Percentiles rank a stretch among this genome's conserved stretches.
Conservation (phyloP, 495 filamentous ascomycete genomes). For the Penicillium arizonense region DNA sequence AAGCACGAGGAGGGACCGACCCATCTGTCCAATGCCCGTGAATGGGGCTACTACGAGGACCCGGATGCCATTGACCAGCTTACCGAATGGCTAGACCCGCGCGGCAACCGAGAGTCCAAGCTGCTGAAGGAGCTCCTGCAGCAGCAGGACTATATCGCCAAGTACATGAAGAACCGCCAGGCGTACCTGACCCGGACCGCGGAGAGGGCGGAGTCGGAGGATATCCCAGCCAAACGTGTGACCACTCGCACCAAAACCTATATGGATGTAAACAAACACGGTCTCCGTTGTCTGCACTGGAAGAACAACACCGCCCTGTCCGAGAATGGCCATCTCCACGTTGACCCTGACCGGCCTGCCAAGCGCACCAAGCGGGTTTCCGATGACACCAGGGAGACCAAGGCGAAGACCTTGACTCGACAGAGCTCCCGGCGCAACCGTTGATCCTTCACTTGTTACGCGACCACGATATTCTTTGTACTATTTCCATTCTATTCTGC, state of each 20-base stretch:
- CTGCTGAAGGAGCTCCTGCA: slow-evolving; percentile 78
- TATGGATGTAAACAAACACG: slow-evolving; percentile 55
- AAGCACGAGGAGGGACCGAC: slow-evolving; percentile 81
- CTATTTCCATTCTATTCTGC: slow-evolving; percentile 1
- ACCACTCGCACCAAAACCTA: slow-evolving; percentile 74
- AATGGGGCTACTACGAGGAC: slow-evolving; percentile 91
- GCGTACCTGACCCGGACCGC: slow-evolving; percentile 61
- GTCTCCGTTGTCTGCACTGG: slow-evolving; percentile 73
- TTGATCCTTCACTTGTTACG: slow-evolving; percentile 6
- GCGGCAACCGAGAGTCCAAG: slow-evolving; percentile 78
- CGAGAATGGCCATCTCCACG: slow-evolving; percentile 80
- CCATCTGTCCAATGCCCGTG: slow-evolving; percentile 68
- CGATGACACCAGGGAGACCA: slow-evolving; percentile 42
- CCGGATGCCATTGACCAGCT: slow-evolving; percentile 72
- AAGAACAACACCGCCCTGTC: slow-evolving; percentile 72
- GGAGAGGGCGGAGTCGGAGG: slow-evolving; percentile 56
- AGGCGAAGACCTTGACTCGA: slow-evolving; percentile 45
- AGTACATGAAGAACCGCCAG: slow-evolving; percentile 76
- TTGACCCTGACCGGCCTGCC: slow-evolving; percentile 66
- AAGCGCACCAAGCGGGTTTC: slow-evolving; percentile 56
- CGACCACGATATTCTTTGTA: slow-evolving; percentile 14
- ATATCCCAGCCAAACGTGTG: slow-evolving; percentile 62
- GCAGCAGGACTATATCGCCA: slow-evolving; percentile 73
- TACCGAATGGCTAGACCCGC: slow-evolving; percentile 82
- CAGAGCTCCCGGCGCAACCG: slow-evolving; percentile 46